These are phyloP conservation scores for Elongisporangium prolatum DNA, from an alignment of 352 stramenopile species.

Conservation along the genomic window DNA sequence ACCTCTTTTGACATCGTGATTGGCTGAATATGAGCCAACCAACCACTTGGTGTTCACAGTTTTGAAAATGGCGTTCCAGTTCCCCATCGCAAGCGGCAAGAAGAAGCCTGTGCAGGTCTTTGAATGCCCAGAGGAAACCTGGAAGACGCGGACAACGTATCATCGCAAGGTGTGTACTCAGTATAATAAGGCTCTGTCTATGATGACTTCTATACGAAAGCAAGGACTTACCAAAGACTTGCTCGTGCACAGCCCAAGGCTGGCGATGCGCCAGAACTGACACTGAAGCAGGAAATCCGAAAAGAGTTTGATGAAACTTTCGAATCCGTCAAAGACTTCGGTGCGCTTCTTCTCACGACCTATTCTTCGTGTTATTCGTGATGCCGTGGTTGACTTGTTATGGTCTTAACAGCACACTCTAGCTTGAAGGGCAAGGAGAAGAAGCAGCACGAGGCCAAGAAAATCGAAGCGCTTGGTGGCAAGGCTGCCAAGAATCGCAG, in stretches of 20 bases:
- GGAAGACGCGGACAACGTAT: slow-evolving; percentile 45
- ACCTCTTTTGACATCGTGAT: slow-evolving; percentile 3
- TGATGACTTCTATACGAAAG: too few species aligned
- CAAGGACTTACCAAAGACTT: slow-evolving; percentile 6
- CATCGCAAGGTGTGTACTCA: slow-evolving; percentile 18
- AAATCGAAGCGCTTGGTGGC: slow-evolving; percentile 62
- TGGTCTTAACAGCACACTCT: slow-evolving; percentile 23
- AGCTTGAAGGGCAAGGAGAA: slow-evolving; percentile 79
- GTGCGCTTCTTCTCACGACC: slow-evolving; percentile 15
- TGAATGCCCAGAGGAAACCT: slow-evolving; percentile 65
- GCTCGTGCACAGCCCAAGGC: slow-evolving; percentile 15
- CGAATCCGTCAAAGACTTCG: slow-evolving; percentile 67
- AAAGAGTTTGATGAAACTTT: slow-evolving; percentile 78
- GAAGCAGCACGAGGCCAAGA: slow-evolving; percentile 65
- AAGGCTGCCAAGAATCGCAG: slow-evolving; percentile 51
- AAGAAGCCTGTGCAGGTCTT: slow-evolving; percentile 79
- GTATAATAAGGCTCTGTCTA: too few species aligned
- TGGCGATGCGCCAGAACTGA: slow-evolving; percentile 34
- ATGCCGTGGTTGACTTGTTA: slow-evolving; percentile 1
- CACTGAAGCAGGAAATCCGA: slow-evolving; percentile 58
- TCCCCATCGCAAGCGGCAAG: slow-evolving; percentile 68
- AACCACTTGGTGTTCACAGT: slow-evolving; percentile 1
- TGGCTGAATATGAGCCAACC: slow-evolving; percentile 11
- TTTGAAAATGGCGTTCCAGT: slow-evolving; percentile 46
- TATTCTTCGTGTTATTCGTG: not conserved